Evolutionary conservation across 331 rosid species (phyloP).

Genomic region (Dryas integrifolia): DNA sequence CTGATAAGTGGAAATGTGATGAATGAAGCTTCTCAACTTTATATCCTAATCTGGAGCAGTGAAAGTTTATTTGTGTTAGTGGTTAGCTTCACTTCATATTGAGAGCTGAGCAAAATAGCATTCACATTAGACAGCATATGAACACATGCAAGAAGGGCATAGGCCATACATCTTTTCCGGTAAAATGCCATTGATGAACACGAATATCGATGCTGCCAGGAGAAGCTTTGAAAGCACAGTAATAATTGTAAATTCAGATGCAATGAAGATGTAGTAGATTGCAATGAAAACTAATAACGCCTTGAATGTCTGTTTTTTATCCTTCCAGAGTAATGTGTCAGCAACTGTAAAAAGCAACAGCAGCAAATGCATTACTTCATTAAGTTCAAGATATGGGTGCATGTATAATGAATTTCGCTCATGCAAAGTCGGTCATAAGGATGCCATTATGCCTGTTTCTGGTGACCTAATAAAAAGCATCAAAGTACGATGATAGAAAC

Average conservation of each 20-base stretch:
- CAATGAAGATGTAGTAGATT: slow-evolving; percentile 75
- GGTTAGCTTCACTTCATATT: slow-evolving; percentile 4
- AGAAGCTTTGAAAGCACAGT: slow-evolving; percentile 72
- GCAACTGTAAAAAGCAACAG: slow-evolving; percentile 64
- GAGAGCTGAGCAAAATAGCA: not conserved
- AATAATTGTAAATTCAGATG: slow-evolving; percentile 58
- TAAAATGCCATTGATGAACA: slow-evolving; percentile 58
- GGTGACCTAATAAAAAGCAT: slow-evolving; percentile 3
- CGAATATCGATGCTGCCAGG: slow-evolving; percentile 41
- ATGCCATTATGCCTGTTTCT: not conserved
- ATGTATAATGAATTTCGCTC: not conserved
- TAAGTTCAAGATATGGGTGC: slow-evolving; percentile 12
- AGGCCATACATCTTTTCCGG: slow-evolving; percentile 74
- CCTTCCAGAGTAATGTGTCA: slow-evolving; percentile 93
- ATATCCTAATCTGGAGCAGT: slow-evolving; percentile 66
- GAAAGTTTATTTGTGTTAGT: slow-evolving; percentile 24
- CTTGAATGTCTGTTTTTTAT: slow-evolving; percentile 60
- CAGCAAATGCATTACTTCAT: slow-evolving; percentile 23
- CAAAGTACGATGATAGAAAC: slow-evolving; percentile 6
- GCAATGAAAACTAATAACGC: slow-evolving; percentile 59
- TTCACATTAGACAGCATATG: slow-evolving; percentile 7
- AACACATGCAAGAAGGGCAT: slow-evolving; percentile 17
- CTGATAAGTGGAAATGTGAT: slow-evolving; percentile 72
- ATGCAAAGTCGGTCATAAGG: not conserved
- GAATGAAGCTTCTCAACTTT: slow-evolving; percentile 64